Base-by-base conservation (phyloP, 2,329 filamentous ascomycete genomes). In the Hypoxylon sp. region DNA sequence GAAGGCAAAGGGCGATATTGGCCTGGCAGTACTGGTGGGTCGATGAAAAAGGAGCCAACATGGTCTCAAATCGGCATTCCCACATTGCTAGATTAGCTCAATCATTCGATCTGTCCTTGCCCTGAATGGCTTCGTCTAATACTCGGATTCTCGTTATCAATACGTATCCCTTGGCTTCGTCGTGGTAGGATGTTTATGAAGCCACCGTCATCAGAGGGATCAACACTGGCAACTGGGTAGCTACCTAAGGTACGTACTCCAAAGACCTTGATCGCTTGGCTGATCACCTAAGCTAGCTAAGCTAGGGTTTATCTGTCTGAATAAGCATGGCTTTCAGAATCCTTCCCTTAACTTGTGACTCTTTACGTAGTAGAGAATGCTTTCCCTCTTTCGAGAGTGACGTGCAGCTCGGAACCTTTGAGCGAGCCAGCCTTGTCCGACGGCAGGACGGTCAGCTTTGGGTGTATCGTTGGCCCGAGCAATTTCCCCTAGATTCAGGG, bases 201-300 rank as follows among this genome's bases (percentile, higher is more conserved):
- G 49, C 62, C 62, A 68, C 43, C 8, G 22, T 65, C 65, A 43
- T 62, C 44, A 68, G 65, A n/a, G n/a, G n/a, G n/a, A 68, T 65
- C 39, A 53, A 44, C 20, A 3, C 5, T 10, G 5, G 6, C 30
- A 32, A 8, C 30, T 32, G 11, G 24, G 24, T 26, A 26, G 24
- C 24, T n/a, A 39, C 13, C 13, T 19, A 34, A 34, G 30, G 49
- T 56, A 59, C 52, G 43, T 47, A 59, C 49, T 48, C 46, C 4
- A 51, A 51, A 30, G 41, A 34, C 47, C 28, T 48, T 43, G 34
- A 65, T 37, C 30, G 52, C 50, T 39, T 39, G 22, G 43, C n/a
- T 17, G 43, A 46, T 46, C 43, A 15, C 22, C 22, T 20, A 41
- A 41, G n/a, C 47, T 43, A 8, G 39, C 11, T 15, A 6, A 37